Conservation (phyloP, 495 filamentous ascomycete genomes). For the Hypoxylon crocopeplum region DNA sequence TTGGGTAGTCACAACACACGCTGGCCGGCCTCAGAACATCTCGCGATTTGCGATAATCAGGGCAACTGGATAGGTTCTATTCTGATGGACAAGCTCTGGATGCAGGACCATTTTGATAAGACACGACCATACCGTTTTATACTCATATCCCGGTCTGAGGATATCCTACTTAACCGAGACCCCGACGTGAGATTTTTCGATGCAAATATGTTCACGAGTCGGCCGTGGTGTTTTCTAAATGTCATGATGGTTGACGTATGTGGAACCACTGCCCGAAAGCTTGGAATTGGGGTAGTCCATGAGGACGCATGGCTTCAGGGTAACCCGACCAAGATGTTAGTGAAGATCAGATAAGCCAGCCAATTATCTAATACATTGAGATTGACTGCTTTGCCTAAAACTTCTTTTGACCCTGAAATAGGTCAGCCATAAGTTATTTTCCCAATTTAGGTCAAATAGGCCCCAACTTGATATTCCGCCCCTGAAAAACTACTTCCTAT, state of each 20-base stretch:
- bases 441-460: too few relatives aligned
- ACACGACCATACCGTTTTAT: background rate
- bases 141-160: background rate
- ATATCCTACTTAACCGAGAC: background rate
- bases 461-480: too few relatives aligned
- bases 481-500: too few relatives aligned
- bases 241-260: background rate
- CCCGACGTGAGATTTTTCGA: background rate
- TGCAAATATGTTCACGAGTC: background rate
- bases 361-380: too few relatives aligned
- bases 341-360: background rate
- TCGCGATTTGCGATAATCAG: background rate
- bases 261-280: background rate
- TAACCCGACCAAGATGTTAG: background rate
- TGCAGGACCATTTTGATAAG: background rate
- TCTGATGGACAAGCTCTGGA: background rate
- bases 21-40: background rate
- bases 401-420: too few relatives aligned
- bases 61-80: background rate
- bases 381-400: too few relatives aligned
- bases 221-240: conserved; percentile 5
- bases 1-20: background rate
- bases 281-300: conserved; percentile 1
- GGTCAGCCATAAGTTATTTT: too few relatives aligned
- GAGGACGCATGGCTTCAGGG: conserved; percentile 1